phyloP scores from a whole-genome alignment of 1,284 basidiomycete species.

The Phellopilus nigrolimitatus region DNA sequence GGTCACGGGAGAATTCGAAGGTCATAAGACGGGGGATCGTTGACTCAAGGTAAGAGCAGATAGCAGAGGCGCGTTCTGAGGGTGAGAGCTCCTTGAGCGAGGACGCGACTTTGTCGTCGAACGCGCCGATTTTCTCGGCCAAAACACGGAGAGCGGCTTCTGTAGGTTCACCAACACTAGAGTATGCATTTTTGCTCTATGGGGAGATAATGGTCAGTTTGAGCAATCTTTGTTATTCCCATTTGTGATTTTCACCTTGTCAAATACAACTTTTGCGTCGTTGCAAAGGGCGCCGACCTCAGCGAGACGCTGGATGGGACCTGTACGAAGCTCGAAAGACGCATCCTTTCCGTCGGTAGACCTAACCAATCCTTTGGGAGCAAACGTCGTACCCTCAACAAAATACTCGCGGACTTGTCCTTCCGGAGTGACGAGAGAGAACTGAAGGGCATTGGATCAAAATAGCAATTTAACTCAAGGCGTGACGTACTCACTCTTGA shows the following conservation, averaged over 20 bases:
- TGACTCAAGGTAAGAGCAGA: conserved; percentile 80
- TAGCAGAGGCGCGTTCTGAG: conserved; percentile 67
- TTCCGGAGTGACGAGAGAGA: conserved; percentile 64
- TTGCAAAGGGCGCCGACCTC: conserved; percentile 93
- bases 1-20: conserved; percentile 96
- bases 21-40: conserved; percentile 80
- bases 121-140: conserved; percentile 74
- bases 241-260: conserved; percentile 46
- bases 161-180: conserved; percentile 93
- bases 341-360: conserved; percentile 59
- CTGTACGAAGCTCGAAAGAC: conserved; percentile 55
- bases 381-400: conserved; percentile 88
- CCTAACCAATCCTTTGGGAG: conserved; percentile 72
- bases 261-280: conserved; percentile 86
- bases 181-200: conserved; percentile 73
- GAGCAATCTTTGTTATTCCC: not conserved
- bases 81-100: conserved; percentile 57
- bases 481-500: conserved; percentile 69
- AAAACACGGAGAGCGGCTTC: conserved; percentile 93
- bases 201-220: conserved; percentile 11
- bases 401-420: conserved; percentile 61
- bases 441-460: conserved; percentile 39
- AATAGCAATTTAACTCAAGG: too few relatives aligned
- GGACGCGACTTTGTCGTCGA: conserved; percentile 31
- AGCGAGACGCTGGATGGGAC: conserved; percentile 76